Conservation (phyloP, 75 land plant genomes). For the Pinus albicaulis region DNA sequence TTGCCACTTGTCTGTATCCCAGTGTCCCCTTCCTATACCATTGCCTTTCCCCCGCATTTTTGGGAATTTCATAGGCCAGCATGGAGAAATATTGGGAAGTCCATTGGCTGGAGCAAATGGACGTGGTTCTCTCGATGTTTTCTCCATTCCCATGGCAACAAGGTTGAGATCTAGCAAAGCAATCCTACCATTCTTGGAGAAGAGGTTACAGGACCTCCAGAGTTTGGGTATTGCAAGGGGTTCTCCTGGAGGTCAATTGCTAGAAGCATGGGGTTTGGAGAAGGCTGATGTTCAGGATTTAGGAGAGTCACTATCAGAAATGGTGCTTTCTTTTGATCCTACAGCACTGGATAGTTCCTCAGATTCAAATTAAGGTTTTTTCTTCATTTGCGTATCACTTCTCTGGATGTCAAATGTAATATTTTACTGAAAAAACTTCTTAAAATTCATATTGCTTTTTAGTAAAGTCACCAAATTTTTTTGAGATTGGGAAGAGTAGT, state of each 20-base stretch:
- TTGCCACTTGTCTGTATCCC: conserved; percentile 63
- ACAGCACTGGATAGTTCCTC: conserved; percentile 21
- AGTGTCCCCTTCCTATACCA: conserved; percentile 86
- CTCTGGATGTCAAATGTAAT: no score
- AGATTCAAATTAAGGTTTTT: conserved; percentile 37
- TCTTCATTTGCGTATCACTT: no score
- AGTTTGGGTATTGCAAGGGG: conserved; percentile 52
- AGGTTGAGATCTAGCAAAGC: conserved; percentile 73
- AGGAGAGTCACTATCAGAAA: conserved; percentile 56
- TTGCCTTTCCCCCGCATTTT: conserved; percentile 90
- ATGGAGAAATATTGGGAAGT: conserved; percentile 54
- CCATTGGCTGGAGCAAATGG: conserved; percentile 18
- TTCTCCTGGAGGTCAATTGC: conserved; percentile 53
- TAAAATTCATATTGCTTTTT: no score
- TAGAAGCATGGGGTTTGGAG: conserved; percentile 82
- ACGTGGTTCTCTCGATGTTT: conserved; percentile 72
- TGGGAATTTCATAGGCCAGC: conserved; percentile 39
- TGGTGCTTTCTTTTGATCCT: conserved; percentile 30
- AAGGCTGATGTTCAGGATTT: conserved; percentile 79
- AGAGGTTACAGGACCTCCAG: conserved; percentile 43
- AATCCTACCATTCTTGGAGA: conserved; percentile 68
- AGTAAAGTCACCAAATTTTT: no score
- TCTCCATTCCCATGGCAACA: conserved; percentile 81
- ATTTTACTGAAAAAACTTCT: no score
- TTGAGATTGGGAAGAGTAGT: no score